phyloP scores from a whole-genome alignment of 495 filamentous ascomycete species.

The Umbilicaria muhlenbergii region DNA sequence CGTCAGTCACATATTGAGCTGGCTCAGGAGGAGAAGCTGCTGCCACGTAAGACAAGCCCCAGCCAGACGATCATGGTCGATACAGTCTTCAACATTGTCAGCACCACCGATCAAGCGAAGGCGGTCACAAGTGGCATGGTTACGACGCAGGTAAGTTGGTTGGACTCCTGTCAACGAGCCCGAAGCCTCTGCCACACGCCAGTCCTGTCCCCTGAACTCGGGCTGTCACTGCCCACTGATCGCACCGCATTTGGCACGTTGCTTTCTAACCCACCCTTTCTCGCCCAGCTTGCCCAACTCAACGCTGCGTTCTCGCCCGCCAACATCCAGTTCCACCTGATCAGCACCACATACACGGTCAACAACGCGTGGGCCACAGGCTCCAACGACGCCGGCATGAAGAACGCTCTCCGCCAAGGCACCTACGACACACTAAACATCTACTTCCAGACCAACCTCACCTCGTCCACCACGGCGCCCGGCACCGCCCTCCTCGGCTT shows the following conservation, averaged over 20 bases:
- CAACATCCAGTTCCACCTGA: slow-evolving; percentile 38
- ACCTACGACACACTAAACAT: slow-evolving; percentile 33
- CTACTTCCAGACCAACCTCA: slow-evolving; percentile 34
- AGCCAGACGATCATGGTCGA: slow-evolving; percentile 16
- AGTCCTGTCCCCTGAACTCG: not conserved
- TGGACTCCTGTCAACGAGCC: too few relatives aligned
- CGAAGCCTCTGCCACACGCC: not conserved
- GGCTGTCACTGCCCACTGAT: not conserved
- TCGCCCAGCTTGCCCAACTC: slow-evolving; percentile 23
- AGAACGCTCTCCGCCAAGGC: slow-evolving; percentile 42
- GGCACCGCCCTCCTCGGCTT: slow-evolving; percentile 29
- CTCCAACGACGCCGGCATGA: slow-evolving; percentile 44
- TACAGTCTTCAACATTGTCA: slow-evolving; percentile 34
- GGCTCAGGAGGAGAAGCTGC: not conserved
- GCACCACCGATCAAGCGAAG: slow-evolving; percentile 18
- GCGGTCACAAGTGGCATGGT: slow-evolving; percentile 27
- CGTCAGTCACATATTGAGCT: slow-evolving; percentile 1
- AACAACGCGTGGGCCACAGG: slow-evolving; percentile 56
- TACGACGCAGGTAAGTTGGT: slow-evolving; percentile 23
- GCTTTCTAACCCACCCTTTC: not conserved
- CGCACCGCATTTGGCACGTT: not conserved
- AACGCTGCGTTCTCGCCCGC: slow-evolving; percentile 27
- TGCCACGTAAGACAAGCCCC: not conserved
- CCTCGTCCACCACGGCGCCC: slow-evolving; percentile 10
- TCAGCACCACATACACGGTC: slow-evolving; percentile 54